A percentile compares a stretch with the other conserved stretches of the same genome.
Conservation (phyloP, 208 protist species). For the Crithidia mellificae region DNA sequence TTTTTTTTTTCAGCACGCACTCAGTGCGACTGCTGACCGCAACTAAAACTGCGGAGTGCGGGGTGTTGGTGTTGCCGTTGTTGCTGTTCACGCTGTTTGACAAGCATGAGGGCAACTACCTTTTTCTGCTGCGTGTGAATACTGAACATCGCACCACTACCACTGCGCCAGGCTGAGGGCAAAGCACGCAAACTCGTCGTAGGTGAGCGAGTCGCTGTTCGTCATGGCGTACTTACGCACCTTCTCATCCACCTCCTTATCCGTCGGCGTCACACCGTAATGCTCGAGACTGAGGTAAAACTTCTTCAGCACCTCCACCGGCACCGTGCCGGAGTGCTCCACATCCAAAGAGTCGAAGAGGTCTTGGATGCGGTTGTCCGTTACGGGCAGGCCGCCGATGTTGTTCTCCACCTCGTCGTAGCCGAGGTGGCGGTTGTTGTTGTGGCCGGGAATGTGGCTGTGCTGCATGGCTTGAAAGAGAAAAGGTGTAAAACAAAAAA, state of each 20-base stretch:
- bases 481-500: slow-evolving; percentile 9
- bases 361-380: slow-evolving; percentile 87
- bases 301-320: slow-evolving; percentile 75
- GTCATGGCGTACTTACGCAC: slow-evolving; percentile 83
- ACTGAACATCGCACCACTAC: slow-evolving; percentile 6
- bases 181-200: slow-evolving; percentile 92
- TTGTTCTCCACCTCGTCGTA: slow-evolving; percentile 92
- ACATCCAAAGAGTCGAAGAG: slow-evolving; percentile 87
- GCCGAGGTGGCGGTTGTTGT: slow-evolving; percentile 91
- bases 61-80: no score
- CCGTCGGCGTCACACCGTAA: slow-evolving; percentile 81
- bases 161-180: slow-evolving; percentile 86
- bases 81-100: no score
- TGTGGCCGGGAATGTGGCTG: slow-evolving; percentile 85
- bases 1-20: no score
- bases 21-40: no score
- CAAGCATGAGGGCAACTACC: no score
- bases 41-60: no score
- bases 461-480: slow-evolving; percentile 84
- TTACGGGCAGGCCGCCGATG: slow-evolving; percentile 90
- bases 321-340: slow-evolving; percentile 69
- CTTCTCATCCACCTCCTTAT: slow-evolving; percentile 71
- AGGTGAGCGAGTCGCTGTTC: slow-evolving; percentile 74
- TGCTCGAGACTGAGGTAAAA: slow-evolving; percentile 89
- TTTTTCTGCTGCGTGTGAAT: no score